Evolutionary conservation across 306 rosid genomes (phyloP).

Genomic region (Quercus mongolica): DNA sequence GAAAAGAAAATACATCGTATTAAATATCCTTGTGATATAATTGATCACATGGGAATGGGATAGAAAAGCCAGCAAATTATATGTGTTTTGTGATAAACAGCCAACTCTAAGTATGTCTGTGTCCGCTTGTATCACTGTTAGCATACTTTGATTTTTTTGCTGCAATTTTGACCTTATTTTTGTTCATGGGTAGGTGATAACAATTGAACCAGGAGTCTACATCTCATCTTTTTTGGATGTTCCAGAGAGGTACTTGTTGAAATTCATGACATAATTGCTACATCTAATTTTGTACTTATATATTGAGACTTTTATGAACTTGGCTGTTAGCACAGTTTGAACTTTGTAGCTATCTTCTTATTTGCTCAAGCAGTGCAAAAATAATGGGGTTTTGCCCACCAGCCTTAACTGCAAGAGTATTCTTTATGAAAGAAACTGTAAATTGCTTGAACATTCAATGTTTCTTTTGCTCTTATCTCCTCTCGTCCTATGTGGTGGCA

Average conservation of each 20-base stretch:
- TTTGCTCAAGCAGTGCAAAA: background rate
- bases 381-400: background rate
- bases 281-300: constrained; percentile 13
- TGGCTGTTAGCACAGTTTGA: background rate
- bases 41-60: background rate
- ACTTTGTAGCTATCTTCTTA: background rate
- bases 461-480: background rate
- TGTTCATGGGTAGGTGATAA: constrained; percentile 62
- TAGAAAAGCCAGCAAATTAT: background rate
- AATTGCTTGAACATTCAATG: background rate
- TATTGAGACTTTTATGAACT: constrained; percentile 14
- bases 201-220: constrained; percentile 93
- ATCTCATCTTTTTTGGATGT: constrained; percentile 62
- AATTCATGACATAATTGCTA: constrained; percentile 8
- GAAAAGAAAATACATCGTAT: background rate
- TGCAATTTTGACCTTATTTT: background rate
- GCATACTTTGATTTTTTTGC: background rate
- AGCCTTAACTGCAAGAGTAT: background rate
- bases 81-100: background rate
- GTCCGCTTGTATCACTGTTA: background rate
- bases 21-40: background rate
- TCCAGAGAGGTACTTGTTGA: constrained; percentile 57
- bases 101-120: background rate
- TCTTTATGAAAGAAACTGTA: background rate
- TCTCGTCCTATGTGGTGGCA: background rate